These are phyloP conservation scores for Candida wancherniae DNA, from an alignment of 805 yeast genomes.

Conservation along the genomic window DNA sequence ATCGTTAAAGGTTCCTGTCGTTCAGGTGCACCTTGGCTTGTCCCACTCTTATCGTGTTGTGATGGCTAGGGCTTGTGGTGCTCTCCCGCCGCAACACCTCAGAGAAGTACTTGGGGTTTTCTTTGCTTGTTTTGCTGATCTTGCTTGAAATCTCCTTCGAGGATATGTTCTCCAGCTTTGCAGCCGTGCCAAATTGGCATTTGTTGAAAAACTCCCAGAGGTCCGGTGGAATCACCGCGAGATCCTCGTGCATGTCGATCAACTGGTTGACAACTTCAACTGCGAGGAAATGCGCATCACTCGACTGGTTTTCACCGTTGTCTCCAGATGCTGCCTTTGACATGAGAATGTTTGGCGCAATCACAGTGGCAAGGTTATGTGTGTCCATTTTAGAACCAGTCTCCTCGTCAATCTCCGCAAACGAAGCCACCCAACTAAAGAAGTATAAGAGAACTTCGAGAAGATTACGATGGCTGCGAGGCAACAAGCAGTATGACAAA, in stretches of 20 bases:
- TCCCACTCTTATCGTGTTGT: slow-evolving; percentile 12
- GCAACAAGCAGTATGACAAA: slow-evolving; percentile 70
- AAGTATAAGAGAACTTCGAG: slow-evolving; percentile 82
- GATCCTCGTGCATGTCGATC: slow-evolving; percentile 75
- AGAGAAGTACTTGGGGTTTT: slow-evolving; percentile 27
- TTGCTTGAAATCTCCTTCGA: slow-evolving; percentile 35
- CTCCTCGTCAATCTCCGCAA: slow-evolving; percentile 87
- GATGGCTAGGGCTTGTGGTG: slow-evolving; percentile 9
- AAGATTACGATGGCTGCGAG: slow-evolving; percentile 74
- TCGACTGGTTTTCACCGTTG: slow-evolving; percentile 25
- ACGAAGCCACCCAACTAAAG: slow-evolving; percentile 92
- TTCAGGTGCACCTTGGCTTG: slow-evolving; percentile 8
- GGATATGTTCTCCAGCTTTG: slow-evolving; percentile 17
- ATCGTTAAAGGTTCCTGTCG: too few relatives aligned
- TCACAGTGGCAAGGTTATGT: slow-evolving; percentile 90
- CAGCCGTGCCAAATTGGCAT: slow-evolving; percentile 31
- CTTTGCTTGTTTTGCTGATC: slow-evolving; percentile 30
- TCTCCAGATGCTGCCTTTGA: slow-evolving; percentile 39
- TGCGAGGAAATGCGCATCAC: slow-evolving; percentile 79
- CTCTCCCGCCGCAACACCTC: slow-evolving; percentile 7
- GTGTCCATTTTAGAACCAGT: slow-evolving; percentile 90
- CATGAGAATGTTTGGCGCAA: slow-evolving; percentile 86
- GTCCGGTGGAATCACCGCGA: slow-evolving; percentile 71
- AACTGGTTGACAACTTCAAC: slow-evolving; percentile 85
- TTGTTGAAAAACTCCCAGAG: slow-evolving; percentile 46